Evolutionary conservation across 2,329 filamentous ascomycete genomes (phyloP).

Genomic region (Fusarium pininemorale): DNA sequence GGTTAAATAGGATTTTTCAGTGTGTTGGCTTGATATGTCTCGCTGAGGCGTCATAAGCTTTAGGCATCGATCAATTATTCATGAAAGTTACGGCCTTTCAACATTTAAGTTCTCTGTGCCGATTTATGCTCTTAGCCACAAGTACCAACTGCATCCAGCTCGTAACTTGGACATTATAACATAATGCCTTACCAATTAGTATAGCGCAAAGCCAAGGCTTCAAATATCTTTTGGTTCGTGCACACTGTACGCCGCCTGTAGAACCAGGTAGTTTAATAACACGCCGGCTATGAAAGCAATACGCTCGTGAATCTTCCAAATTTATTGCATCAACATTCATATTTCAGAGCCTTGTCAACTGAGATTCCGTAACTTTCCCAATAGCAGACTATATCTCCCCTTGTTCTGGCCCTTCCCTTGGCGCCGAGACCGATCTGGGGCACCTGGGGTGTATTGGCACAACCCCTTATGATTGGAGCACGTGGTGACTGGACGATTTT

Average conservation of each 20-base stretch:
- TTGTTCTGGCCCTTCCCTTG: background rate
- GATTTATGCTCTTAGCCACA: no score
- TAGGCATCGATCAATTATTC: no score
- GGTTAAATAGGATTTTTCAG: no score
- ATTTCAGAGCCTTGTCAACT: constrained; percentile 27
- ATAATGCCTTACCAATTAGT: no score
- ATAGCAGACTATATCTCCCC: background rate
- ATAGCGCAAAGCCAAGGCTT: background rate
- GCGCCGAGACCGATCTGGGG: background rate
- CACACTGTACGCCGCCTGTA: no score
- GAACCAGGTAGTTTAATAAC: background rate
- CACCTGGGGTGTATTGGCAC: background rate
- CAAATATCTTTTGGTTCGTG: background rate
- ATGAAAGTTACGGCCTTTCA: no score
- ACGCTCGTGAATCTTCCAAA: no score
- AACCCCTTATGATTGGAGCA: background rate
- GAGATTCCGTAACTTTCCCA: background rate
- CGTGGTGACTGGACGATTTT: background rate
- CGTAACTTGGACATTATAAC: no score
- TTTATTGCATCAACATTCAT: background rate
- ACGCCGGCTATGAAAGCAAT: background rate
- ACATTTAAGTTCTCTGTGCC: no score
- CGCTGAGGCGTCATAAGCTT: no score
- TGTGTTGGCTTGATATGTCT: no score
- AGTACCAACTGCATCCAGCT: no score